Conservation (phyloP, 148 eudicot genomes). For the Rhododendron vialii region DNA sequence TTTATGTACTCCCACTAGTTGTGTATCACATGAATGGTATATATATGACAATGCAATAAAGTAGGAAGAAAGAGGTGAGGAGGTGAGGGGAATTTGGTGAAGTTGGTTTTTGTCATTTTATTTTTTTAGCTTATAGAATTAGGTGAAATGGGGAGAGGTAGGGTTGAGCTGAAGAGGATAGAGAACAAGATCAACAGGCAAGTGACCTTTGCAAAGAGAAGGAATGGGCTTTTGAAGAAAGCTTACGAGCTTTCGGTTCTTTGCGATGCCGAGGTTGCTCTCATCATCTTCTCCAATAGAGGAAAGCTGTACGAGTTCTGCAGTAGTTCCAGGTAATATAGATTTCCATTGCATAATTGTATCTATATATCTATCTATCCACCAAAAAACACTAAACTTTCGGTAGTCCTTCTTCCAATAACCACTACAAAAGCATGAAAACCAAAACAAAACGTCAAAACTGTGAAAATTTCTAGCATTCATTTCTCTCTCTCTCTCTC, state of each 20-base stretch:
- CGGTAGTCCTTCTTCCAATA: not conserved
- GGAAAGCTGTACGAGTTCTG: conserved; percentile 32
- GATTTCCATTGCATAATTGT: too few species aligned
- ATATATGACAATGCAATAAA: conserved; percentile 17
- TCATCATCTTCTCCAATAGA: conserved; percentile 34
- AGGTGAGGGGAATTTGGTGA: not conserved
- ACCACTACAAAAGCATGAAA: not conserved
- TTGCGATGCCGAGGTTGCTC: conserved; percentile 31
- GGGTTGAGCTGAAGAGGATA: conserved; percentile 33
- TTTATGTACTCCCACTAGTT: not conserved
- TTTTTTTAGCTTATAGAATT: too few species aligned
- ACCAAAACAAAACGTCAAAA: not conserved
- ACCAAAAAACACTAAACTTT: not conserved
- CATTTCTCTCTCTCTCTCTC: too few species aligned
- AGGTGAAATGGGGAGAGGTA: conserved; percentile 29
- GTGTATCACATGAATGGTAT: not conserved
- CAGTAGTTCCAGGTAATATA: conserved; percentile 9
- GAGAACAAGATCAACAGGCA: conserved; percentile 32
- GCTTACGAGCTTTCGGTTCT: conserved; percentile 34
- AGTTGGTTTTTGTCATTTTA: not conserved
- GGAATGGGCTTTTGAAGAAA: conserved; percentile 32
- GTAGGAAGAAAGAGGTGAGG: conserved; percentile 3
- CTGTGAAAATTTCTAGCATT: too few species aligned
- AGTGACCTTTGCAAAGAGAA: conserved; percentile 30
- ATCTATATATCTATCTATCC: not conserved